Evolutionary conservation across 768 basidiomycete species (phyloP), one percentile per base, ranked within the genome.

Genomic region (Antrodiella citrinella): DNA sequence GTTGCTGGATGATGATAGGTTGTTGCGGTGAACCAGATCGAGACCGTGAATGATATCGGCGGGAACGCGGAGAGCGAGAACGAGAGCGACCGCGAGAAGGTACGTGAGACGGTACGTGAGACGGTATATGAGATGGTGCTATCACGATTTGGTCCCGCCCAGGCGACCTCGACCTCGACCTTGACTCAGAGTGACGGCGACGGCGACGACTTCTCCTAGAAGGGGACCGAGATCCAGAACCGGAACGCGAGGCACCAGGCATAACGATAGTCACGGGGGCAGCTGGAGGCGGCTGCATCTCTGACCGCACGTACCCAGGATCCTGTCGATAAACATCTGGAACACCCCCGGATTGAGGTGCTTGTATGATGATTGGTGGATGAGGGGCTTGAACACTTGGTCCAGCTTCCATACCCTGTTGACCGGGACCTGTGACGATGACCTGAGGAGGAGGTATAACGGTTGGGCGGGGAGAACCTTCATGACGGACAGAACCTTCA

Each of bases 41-140:
- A 20, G 26, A 46, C n/a, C n/a, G n/a, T 22, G n/a, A 35, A 5
- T 7, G 18, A 24, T 22, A 18, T 44, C n/a, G 25, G 25, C 19
- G 25, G 24, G 51, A 54, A 48, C 52, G 51, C 26, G n/a, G 30
- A 26, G 51, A 26, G 24, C 41, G 18, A 11, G 61, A 60, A 15
- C 55, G 57, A 3, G 66, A 62, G 25, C 57, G 60, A 46, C 60
- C 60, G n/a, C 57, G 52, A 26, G 59, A 60, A 21, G 48, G 42
- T 51, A 19, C 44, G 10, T 45, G 24, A n/a, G 24, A 12, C 7
- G 45, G 12, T 21, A 26, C 30, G n/a, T 48, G 44, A 42, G 51
- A 40, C 52, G 54, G 54, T 19, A 42, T 20, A 51, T 44, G 47
- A 11, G 45, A 42, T 18, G 25, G 45, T 3, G 45, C 35, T 20